A percentile compares a stretch with the other conserved stretches of the same genome.
Evolutionary conservation across 202 grass and related monocot genomes (phyloP).

Genomic region (Schoenoplectus tabernaemontani): DNA sequence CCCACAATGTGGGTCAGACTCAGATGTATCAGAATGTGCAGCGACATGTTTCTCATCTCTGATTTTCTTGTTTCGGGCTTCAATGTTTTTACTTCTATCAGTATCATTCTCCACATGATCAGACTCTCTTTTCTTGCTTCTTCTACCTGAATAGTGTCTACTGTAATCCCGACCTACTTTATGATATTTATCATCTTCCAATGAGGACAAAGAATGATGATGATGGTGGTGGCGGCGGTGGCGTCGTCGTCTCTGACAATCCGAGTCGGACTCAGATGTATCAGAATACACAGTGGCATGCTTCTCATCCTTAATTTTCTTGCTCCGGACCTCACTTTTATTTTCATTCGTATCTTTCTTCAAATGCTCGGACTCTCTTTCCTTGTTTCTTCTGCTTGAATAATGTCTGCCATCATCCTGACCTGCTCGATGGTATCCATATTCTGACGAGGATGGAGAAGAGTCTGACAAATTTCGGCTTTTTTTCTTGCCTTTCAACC

Average conservation of each 20-base stretch:
- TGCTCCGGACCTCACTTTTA: not conserved
- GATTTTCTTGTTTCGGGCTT: not conserved
- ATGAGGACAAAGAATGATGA: slow-evolving; percentile 24
- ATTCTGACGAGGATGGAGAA: slow-evolving; percentile 31
- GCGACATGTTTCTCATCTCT: not conserved
- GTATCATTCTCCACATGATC: slow-evolving; percentile 6
- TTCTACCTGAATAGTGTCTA: slow-evolving; percentile 2
- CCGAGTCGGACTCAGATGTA: not conserved
- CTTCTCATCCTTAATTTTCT: slow-evolving; percentile 13
- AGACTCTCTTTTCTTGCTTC: slow-evolving; percentile 28
- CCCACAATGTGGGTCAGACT: not conserved
- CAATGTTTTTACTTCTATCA: not conserved
- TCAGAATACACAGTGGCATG: not conserved
- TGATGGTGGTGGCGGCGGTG: not conserved
- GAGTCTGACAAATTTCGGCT: slow-evolving; percentile 27
- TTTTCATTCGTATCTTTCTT: not conserved
- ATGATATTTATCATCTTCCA: slow-evolving; percentile 25
- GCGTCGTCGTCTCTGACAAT: not conserved
- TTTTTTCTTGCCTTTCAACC: slow-evolving; percentile 35
- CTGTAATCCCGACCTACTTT: slow-evolving; percentile 22
- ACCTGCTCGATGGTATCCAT: slow-evolving; percentile 13
- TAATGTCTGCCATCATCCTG: slow-evolving; percentile 22
- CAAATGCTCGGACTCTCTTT: slow-evolving; percentile 16
- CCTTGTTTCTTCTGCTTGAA: slow-evolving; percentile 29
- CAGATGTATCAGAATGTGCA: not conserved